Evolutionary conservation across 176 grass and related monocot genomes (phyloP).

Genomic region (Carex littledalei): DNA sequence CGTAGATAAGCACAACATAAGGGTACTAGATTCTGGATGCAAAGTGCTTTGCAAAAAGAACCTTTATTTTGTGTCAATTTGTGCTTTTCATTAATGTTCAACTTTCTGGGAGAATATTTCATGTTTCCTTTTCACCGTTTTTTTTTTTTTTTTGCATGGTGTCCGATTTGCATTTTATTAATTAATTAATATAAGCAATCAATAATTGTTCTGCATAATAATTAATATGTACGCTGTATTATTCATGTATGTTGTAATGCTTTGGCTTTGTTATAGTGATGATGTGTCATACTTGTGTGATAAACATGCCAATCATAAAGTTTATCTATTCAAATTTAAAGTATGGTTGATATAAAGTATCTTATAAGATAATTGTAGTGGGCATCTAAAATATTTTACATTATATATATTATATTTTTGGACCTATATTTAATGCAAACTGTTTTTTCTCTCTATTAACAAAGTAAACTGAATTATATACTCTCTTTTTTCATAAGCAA

Average conservation of each 20-base stretch:
- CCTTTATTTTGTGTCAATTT: slow-evolving; percentile 17
- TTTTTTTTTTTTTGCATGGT: neutral
- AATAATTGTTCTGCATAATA: neutral
- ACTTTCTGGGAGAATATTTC: neutral
- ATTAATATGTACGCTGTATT: neutral
- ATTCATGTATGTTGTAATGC: neutral
- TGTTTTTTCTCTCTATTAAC: no score
- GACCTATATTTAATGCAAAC: no score
- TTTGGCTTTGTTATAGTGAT: no score
- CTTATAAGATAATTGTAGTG: no score
- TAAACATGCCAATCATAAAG: neutral
- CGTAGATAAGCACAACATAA: slow-evolving; percentile 1
- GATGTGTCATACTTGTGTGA: no score
- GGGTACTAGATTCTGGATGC: neutral
- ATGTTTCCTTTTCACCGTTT: neutral
- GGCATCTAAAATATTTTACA: no score
- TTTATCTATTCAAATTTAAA: no score
- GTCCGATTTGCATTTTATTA: neutral
- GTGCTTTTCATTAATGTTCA: neutral
- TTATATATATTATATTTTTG: no score
- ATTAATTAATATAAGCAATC: slow-evolving; percentile 14
- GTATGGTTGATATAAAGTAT: no score
- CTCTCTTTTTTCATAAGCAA: no score
- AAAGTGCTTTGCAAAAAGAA: slow-evolving; percentile 1
- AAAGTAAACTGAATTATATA: no score